These are phyloP conservation scores for Platanus orientalis DNA, from an alignment of 164 flowering plant genomes.

Conservation along the genomic window DNA sequence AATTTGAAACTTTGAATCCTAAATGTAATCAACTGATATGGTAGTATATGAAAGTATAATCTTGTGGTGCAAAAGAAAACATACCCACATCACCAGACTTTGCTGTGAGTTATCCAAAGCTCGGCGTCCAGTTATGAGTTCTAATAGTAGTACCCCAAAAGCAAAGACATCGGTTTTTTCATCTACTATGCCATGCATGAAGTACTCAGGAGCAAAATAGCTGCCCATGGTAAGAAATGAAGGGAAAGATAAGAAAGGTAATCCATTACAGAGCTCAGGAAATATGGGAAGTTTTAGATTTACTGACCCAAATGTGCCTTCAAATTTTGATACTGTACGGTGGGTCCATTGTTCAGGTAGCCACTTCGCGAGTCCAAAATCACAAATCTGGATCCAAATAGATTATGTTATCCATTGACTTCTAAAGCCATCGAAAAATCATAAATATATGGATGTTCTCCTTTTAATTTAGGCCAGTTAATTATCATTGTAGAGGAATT, in stretches of 20 bases:
- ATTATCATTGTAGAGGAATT: background rate
- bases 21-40: background rate
- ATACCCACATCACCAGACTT: constrained; percentile 92
- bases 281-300: background rate
- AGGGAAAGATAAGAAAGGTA: background rate
- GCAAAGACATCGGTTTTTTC: constrained; percentile 94
- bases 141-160: constrained; percentile 77
- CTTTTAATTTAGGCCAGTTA: constrained; percentile 1
- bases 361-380: constrained; percentile 99
- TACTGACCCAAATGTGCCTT: constrained; percentile 95
- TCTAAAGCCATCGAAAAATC: background rate
- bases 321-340: constrained; percentile 64
- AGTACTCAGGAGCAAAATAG: constrained; percentile 92
- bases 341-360: constrained; percentile 93
- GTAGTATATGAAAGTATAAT: background rate
- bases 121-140: constrained; percentile 74
- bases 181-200: constrained; percentile 89
- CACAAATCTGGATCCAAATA: constrained; percentile 62
- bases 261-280: background rate
- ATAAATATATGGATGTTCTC: background rate
- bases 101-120: constrained; percentile 66
- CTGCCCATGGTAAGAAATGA: constrained; percentile 35
- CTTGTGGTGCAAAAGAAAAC: constrained; percentile 19
- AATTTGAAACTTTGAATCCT: background rate
- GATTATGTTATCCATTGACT: background rate